Evolutionary conservation across 768 basidiomycete genomes (phyloP).

Genomic region (Tulasnella sp.): DNA sequence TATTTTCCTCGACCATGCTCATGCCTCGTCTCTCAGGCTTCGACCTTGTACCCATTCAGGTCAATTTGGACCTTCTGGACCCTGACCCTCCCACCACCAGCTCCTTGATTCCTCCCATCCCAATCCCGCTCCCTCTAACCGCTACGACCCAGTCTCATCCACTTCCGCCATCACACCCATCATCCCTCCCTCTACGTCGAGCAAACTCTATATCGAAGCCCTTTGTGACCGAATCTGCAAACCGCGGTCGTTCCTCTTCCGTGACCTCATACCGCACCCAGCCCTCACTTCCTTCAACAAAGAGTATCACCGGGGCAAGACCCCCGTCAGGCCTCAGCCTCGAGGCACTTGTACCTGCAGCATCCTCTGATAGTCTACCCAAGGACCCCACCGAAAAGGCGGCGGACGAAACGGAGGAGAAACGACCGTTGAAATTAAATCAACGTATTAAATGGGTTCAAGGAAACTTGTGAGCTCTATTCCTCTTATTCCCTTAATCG

Average conservation of each 20-base stretch:
- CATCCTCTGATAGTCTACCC: neutral
- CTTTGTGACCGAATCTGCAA: neutral
- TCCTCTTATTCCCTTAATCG: neutral
- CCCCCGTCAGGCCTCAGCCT: neutral
- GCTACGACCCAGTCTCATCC: neutral
- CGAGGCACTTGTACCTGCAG: neutral
- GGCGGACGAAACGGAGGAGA: neutral
- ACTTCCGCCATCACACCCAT: neutral
- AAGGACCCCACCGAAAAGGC: neutral
- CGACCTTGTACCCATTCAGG: conserved; percentile 60
- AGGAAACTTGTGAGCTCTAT: conserved; percentile 48
- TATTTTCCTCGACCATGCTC: too few relatives aligned
- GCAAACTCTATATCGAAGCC: neutral
- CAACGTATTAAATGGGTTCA: conserved; percentile 59
- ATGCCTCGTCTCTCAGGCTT: too few relatives aligned
- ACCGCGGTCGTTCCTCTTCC: neutral
- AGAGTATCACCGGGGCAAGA: neutral
- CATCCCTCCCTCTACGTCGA: neutral
- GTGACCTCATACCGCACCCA: neutral
- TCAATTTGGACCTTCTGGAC: conserved; percentile 51
- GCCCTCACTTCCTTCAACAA: neutral
- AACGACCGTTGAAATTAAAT: conserved; percentile 27
- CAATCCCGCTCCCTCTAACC: neutral
- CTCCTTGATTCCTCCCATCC: neutral
- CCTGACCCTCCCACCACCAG: conserved; percentile 21